Evolutionary conservation across 331 rosid genomes (phyloP).

Genomic region (Dryas integrifolia): DNA sequence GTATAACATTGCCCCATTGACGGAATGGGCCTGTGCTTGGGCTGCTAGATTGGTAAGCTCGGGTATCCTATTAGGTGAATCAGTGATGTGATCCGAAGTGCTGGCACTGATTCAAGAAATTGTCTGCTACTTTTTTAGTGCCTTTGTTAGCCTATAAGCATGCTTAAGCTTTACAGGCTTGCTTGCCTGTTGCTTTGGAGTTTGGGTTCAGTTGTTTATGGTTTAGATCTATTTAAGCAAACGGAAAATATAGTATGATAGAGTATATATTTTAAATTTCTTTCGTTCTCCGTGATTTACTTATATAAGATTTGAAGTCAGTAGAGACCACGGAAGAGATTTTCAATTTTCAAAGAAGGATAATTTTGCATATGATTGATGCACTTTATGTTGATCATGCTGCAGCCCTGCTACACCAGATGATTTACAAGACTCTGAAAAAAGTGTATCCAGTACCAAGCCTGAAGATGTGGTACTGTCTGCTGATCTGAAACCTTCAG

Average conservation of each 20-base stretch:
- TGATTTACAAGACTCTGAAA: slow-evolving; percentile 36
- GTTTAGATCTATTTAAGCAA: not conserved
- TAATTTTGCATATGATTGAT: slow-evolving; percentile 2
- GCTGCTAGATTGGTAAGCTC: not conserved
- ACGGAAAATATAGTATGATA: not conserved
- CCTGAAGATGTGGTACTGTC: slow-evolving; percentile 38
- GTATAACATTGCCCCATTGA: not conserved
- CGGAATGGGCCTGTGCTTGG: not conserved
- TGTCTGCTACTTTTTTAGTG: not conserved
- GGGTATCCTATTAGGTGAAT: not conserved
- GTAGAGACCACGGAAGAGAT: not conserved
- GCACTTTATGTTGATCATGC: slow-evolving; percentile 22
- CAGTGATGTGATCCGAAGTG: not conserved
- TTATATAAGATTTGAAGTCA: not conserved
- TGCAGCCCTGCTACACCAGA: slow-evolving; percentile 46
- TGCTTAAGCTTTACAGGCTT: not conserved
- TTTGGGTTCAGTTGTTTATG: not conserved
- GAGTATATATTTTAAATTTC: not conserved
- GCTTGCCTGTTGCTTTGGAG: not conserved
- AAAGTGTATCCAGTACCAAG: slow-evolving; percentile 32
- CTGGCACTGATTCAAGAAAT: not conserved
- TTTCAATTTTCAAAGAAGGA: not conserved
- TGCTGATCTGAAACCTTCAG: slow-evolving; percentile 48
- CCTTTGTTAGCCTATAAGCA: not conserved
- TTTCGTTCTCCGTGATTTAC: not conserved